Percentiles rank a stretch among this genome's conserved stretches.
These are phyloP conservation scores for Diaporthe citrichinensis DNA, from an alignment of 2,329 filamentous ascomycete genomes.

Conservation along the genomic window DNA sequence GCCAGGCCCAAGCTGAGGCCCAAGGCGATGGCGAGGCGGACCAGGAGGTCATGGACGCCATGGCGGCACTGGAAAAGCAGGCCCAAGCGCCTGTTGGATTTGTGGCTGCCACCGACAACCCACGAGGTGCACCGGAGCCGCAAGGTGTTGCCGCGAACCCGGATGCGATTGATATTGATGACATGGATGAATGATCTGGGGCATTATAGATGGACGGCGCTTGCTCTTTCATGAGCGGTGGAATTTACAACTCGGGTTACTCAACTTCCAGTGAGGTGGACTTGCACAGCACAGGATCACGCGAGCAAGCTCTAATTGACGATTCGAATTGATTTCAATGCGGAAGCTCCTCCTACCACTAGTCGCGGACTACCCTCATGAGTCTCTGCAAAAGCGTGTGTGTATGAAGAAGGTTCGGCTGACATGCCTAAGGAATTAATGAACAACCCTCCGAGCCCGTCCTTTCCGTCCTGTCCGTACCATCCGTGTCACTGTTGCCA, in stretches of 20 bases:
- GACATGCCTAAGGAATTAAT: slow-evolving; percentile 9
- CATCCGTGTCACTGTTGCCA: not conserved
- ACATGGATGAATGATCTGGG: slow-evolving; percentile 70
- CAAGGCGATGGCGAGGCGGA: slow-evolving; percentile 60
- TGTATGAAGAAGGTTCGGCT: slow-evolving; percentile 10
- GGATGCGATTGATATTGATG: slow-evolving; percentile 87
- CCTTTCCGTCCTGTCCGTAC: not conserved
- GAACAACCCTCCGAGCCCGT: not conserved
- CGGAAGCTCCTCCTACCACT: not conserved
- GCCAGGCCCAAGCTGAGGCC: slow-evolving; percentile 72
- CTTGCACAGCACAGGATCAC: slow-evolving; percentile 12
- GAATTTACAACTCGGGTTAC: not conserved
- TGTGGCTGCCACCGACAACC: slow-evolving; percentile 85
- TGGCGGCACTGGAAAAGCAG: slow-evolving; percentile 90
- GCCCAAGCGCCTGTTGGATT: slow-evolving; percentile 92
- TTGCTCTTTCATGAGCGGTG: slow-evolving; percentile 13
- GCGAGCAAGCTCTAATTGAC: slow-evolving; percentile 11
- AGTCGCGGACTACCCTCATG: not conserved
- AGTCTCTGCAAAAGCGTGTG: not conserved
- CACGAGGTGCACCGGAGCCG: slow-evolving; percentile 67
- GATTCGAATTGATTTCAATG: slow-evolving; percentile 22
- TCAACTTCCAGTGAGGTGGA: not conserved
- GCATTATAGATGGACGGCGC: slow-evolving; percentile 28
- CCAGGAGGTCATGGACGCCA: slow-evolving; percentile 78
- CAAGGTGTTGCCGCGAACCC: slow-evolving; percentile 75